Percentiles rank a stretch among this genome's conserved stretches.
These are phyloP conservation scores for Colletotrichum cuscutae DNA, from an alignment of 2,329 filamentous ascomycete genomes.

Conservation along the genomic window DNA sequence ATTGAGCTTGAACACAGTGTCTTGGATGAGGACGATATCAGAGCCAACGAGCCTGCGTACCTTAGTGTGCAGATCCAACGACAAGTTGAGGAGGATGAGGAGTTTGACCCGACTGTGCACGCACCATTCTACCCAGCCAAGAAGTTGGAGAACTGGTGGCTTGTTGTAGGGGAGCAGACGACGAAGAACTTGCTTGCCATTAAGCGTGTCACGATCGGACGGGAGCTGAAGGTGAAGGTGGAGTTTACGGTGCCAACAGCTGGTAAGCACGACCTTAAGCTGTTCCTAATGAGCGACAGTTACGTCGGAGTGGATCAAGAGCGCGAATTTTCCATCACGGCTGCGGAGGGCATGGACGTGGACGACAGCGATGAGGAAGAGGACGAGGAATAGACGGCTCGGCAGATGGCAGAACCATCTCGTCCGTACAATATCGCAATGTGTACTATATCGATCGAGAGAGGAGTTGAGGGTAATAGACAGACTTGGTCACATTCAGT, in stretches of 20 bases:
- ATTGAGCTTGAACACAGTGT: slow-evolving; percentile 91
- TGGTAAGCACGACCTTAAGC: slow-evolving; percentile 86
- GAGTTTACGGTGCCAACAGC: slow-evolving; percentile 89
- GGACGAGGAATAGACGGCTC: slow-evolving; percentile 58
- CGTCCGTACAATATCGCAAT: slow-evolving; percentile 25
- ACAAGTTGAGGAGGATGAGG: slow-evolving; percentile 76
- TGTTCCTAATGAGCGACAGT: slow-evolving; percentile 96
- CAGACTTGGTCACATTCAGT: slow-evolving; percentile 17
- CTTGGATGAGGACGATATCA: slow-evolving; percentile 82
- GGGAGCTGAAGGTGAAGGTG: slow-evolving; percentile 79
- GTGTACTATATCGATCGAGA: slow-evolving; percentile 34
- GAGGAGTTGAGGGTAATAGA: slow-evolving; percentile 31
- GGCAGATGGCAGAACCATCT: slow-evolving; percentile 8
- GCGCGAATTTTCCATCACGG: slow-evolving; percentile 85
- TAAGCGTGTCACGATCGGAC: slow-evolving; percentile 90
- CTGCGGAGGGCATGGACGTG: slow-evolving; percentile 94
- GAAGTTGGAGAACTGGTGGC: slow-evolving; percentile 99
- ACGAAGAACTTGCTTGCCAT: slow-evolving; percentile 90
- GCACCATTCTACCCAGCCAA: slow-evolving; percentile 92
- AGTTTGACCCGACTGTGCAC: slow-evolving; percentile 85
- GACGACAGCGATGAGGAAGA: slow-evolving; percentile 88
- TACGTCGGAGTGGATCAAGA: slow-evolving; percentile 98
- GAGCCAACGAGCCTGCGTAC: slow-evolving; percentile 82
- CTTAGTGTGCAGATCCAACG: slow-evolving; percentile 87
- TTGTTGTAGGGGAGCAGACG: slow-evolving; percentile 93